A percentile compares a stretch with the other conserved stretches of the same genome.
Conservation (phyloP, 1,284 basidiomycete genomes). For the Testicularia cyperi region DNA sequence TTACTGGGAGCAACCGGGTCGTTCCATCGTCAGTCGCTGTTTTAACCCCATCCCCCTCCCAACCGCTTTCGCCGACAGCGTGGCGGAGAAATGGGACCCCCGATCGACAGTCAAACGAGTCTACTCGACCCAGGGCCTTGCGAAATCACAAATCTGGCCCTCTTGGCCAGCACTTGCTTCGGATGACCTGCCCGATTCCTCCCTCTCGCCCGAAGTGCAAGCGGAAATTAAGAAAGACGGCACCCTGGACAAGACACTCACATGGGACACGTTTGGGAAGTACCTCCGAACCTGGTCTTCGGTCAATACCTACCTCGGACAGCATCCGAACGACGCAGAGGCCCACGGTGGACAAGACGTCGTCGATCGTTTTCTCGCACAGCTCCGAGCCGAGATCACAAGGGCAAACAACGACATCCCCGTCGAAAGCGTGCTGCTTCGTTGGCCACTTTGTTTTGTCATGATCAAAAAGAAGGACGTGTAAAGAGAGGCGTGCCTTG, state of each 20-base stretch:
- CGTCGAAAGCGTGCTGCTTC: conserved; percentile 18
- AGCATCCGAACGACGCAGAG: conserved; percentile 67
- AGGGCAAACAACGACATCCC: conserved; percentile 12
- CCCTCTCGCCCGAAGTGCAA: background rate
- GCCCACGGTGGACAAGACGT: conserved; percentile 22
- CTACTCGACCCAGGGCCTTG: conserved; percentile 15
- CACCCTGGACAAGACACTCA: conserved; percentile 67
- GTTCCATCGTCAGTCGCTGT: conserved; percentile 73
- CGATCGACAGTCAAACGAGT: conserved; percentile 10
- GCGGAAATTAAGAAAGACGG: conserved; percentile 3
- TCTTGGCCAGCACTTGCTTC: conserved; percentile 13
- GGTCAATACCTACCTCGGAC: conserved; percentile 71
- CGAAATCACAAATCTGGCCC: conserved; percentile 12
- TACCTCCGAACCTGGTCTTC: conserved; percentile 76
- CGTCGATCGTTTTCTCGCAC: conserved; percentile 23
- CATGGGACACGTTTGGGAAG: conserved; percentile 68
- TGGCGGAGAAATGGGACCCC: conserved; percentile 57
- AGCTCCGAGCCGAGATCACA: conserved; percentile 4
- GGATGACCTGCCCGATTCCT: background rate
- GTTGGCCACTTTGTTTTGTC: conserved; percentile 38
- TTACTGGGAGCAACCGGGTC: conserved; percentile 78
- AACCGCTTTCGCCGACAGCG: conserved; percentile 59
- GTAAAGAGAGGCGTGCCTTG: no score
- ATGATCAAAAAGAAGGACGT: conserved; percentile 39
- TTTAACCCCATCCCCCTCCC: conserved; percentile 72